Conservation (phyloP, 2,329 filamentous ascomycete genomes). For the Curvularia lunata region DNA sequence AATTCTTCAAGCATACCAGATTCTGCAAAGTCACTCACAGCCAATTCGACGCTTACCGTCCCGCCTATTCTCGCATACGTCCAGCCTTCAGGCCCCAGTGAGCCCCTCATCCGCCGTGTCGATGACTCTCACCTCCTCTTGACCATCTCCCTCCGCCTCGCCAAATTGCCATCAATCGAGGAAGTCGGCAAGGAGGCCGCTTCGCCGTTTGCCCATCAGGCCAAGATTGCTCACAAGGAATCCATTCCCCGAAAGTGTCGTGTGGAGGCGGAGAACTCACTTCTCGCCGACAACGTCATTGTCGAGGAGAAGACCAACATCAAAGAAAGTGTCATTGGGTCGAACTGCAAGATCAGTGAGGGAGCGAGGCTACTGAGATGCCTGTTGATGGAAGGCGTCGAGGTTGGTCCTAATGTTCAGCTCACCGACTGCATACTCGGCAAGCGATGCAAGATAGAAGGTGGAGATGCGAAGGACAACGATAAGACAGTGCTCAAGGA, state of each 20-base stretch:
- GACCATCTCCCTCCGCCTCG: constrained; percentile 80
- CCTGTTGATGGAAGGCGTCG: constrained; percentile 89
- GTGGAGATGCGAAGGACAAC: constrained; percentile 62
- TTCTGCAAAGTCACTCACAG: constrained; percentile 34
- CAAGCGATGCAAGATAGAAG: constrained; percentile 80
- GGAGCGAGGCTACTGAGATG: constrained; percentile 89
- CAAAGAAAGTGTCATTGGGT: constrained; percentile 88
- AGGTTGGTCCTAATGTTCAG: constrained; percentile 82
- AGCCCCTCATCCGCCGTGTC: constrained; percentile 79
- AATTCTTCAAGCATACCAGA: constrained; percentile 38
- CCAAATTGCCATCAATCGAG: constrained; percentile 77
- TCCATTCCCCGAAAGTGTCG: constrained; percentile 81
- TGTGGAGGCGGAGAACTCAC: constrained; percentile 79
- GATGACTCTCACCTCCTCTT: constrained; percentile 86
- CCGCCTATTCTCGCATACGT: constrained; percentile 84
- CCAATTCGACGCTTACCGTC: constrained; percentile 55
- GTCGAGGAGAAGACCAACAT: constrained; percentile 90
- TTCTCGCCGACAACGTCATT: constrained; percentile 87
- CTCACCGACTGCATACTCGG: constrained; percentile 89
- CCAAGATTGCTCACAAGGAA: constrained; percentile 83
- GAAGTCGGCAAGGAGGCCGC: constrained; percentile 59
- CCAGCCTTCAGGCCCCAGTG: constrained; percentile 65
- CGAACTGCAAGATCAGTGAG: constrained; percentile 82
- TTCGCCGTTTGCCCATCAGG: constrained; percentile 77
- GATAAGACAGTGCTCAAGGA: constrained; percentile 71